These are phyloP conservation scores for Zasmidium angulare DNA, from an alignment of 2,329 filamentous ascomycete genomes.

Conservation along the genomic window DNA sequence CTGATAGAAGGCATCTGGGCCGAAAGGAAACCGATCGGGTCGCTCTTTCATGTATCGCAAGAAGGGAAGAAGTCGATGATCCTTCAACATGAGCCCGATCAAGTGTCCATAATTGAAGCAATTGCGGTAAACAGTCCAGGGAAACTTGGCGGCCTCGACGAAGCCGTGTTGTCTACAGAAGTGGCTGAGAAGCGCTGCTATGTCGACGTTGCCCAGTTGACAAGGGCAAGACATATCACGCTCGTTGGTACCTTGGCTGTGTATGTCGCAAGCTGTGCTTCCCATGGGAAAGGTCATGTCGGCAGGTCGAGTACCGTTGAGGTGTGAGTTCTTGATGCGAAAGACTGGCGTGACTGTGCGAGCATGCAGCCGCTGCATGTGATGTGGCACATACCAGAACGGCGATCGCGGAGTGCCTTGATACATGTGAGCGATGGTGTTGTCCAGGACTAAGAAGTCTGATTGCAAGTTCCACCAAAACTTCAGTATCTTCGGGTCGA, in stretches of 20 bases:
- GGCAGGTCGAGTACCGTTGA: not conserved
- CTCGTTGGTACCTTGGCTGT: not conserved
- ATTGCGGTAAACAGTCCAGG: not conserved
- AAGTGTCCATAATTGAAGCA: not conserved
- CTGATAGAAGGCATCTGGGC: too few species aligned
- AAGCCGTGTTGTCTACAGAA: not conserved
- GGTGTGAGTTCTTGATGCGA: not conserved
- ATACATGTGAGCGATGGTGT: constrained; percentile 3
- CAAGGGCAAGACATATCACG: not conserved
- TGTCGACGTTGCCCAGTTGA: constrained; percentile 2
- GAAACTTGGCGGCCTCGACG: not conserved
- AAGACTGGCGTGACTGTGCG: not conserved
- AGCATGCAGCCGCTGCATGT: not conserved
- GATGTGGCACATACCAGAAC: not conserved
- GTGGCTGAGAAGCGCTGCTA: constrained; percentile 3
- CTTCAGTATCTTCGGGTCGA: constrained; percentile 4
- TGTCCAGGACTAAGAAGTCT: constrained; percentile 4
- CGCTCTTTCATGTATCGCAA: not conserved
- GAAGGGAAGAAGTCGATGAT: not conserved
- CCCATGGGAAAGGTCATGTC: not conserved
- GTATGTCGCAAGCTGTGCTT: not conserved
- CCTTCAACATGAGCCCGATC: not conserved
- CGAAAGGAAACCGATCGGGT: too few species aligned
- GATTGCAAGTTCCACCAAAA: constrained; percentile 8
- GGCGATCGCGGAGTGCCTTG: not conserved